phyloP scores from a whole-genome alignment of 441 rosid genomes.

The Populus hybrid region DNA sequence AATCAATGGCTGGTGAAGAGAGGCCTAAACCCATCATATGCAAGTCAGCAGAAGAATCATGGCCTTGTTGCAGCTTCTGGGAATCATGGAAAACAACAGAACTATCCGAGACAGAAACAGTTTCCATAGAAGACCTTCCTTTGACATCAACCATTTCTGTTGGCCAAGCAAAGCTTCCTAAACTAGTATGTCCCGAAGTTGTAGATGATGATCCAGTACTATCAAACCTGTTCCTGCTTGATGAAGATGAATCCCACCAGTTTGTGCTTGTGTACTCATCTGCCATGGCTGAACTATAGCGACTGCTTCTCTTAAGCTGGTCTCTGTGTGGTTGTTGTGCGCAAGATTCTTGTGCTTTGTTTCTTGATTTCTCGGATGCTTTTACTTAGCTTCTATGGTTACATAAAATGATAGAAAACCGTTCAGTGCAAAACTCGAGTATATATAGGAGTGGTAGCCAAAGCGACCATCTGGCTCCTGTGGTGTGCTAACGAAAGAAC shows the following conservation, averaged over 20 bases:
- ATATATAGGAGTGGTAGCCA: conserved; percentile 26
- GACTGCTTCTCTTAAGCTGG: not conserved
- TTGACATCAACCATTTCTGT: conserved; percentile 46
- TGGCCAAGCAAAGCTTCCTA: conserved; percentile 58
- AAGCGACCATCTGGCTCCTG: conserved; percentile 13
- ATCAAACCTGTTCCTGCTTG: conserved; percentile 43
- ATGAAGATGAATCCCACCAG: conserved; percentile 84
- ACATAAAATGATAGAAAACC: conserved; percentile 72
- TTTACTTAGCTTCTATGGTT: conserved; percentile 13
- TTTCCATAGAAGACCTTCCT: conserved; percentile 57
- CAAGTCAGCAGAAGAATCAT: conserved; percentile 35
- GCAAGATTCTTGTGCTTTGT: conserved; percentile 7
- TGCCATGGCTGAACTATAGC: conserved; percentile 35
- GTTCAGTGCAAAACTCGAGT: conserved; percentile 39
- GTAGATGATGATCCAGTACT: conserved; percentile 47
- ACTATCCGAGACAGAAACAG: conserved; percentile 47
- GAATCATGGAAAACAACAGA: conserved; percentile 56
- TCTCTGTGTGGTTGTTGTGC: not conserved
- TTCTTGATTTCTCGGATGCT: conserved; percentile 13
- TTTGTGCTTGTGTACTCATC: conserved; percentile 61
- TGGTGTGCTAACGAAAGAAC: conserved; percentile 28
- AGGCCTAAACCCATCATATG: conserved; percentile 92
- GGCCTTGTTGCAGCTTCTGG: conserved; percentile 41
- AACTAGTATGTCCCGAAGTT: conserved; percentile 40
- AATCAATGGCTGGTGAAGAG: conserved; percentile 72